phyloP scores from a whole-genome alignment of 1,284 basidiomycete genomes.

The Puccinia sorghi region DNA sequence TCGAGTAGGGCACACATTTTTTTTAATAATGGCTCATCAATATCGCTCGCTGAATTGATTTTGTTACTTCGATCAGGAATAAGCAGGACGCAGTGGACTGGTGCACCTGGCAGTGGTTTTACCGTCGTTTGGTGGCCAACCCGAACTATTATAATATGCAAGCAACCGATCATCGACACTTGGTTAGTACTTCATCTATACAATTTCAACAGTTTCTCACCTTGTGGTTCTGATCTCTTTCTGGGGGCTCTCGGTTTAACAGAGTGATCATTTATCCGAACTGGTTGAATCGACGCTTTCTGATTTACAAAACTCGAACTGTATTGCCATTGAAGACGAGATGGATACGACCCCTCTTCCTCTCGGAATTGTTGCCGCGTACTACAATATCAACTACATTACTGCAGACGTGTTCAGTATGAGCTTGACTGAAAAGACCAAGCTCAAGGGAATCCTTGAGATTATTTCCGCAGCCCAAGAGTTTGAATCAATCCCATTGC shows the following conservation, averaged over 20 bases:
- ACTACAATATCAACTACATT: conserved; percentile 85
- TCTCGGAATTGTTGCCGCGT: conserved; percentile 93
- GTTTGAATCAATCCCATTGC: conserved; percentile 91
- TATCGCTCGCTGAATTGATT: neutral
- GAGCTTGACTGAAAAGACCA: conserved; percentile 94
- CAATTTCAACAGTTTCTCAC: neutral
- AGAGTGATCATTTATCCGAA: conserved; percentile 82
- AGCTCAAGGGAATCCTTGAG: conserved; percentile 92
- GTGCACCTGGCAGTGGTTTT: conserved; percentile 59
- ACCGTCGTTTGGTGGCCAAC: conserved; percentile 54
- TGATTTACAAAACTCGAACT: conserved; percentile 90
- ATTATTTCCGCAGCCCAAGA: conserved; percentile 94
- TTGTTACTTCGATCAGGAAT: conserved; percentile 61
- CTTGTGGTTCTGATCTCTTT: neutral
- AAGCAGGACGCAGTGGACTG: conserved; percentile 91
- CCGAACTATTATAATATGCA: conserved; percentile 83
- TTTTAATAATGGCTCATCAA: conserved; percentile 50
- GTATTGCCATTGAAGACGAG: conserved; percentile 87
- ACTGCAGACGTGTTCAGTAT: conserved; percentile 95
- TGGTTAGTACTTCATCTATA: conserved; percentile 62
- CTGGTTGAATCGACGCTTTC: conserved; percentile 88
- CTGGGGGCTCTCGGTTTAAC: neutral
- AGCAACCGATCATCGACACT: conserved; percentile 85
- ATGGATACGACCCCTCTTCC: conserved; percentile 91
- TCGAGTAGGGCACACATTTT: conserved; percentile 64